Evolutionary conservation across 2,329 filamentous ascomycete species (phyloP).

Genomic region (Colletotrichum lentis): DNA sequence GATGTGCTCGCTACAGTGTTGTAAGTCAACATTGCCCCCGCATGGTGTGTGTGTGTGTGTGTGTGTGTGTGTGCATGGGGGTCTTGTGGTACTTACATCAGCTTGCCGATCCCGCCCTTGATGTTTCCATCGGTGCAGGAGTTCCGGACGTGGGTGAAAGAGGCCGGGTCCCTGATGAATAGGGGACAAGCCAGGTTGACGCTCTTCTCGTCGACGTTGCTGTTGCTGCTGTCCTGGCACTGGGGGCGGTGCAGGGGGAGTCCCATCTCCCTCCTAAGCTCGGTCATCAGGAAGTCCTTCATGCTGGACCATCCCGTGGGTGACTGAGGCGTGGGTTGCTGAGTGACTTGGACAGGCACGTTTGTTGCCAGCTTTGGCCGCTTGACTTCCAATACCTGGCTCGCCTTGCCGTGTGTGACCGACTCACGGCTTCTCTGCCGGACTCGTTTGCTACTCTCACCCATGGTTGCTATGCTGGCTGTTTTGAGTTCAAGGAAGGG

Average conservation of each 20-base stretch:
- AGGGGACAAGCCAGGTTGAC: conserved; percentile 35
- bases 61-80: too few species aligned
- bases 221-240: too few species aligned
- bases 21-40: conserved; percentile 8
- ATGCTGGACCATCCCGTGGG: conserved; percentile 26
- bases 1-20: conserved; percentile 27
- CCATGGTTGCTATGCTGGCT: conserved; percentile 16
- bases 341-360: conserved; percentile 27
- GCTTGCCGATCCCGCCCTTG: conserved; percentile 35
- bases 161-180: conserved; percentile 31
- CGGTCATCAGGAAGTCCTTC: conserved; percentile 35
- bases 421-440: conserved; percentile 37
- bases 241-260: conserved; percentile 24
- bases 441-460: conserved; percentile 33
- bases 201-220: conserved; percentile 34
- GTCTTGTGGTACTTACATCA: conserved; percentile 22
- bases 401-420: conserved; percentile 7
- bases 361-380: conserved; percentile 29
- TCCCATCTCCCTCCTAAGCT: conserved; percentile 33
- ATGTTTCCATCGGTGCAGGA: conserved; percentile 36
- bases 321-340: conserved; percentile 27
- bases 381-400: conserved; percentile 24
- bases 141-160: conserved; percentile 33
- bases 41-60: too few species aligned
- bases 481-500: too few species aligned